Conservation (phyloP, 1,139 yeast species). For the Candida sanyaensis region DNA sequence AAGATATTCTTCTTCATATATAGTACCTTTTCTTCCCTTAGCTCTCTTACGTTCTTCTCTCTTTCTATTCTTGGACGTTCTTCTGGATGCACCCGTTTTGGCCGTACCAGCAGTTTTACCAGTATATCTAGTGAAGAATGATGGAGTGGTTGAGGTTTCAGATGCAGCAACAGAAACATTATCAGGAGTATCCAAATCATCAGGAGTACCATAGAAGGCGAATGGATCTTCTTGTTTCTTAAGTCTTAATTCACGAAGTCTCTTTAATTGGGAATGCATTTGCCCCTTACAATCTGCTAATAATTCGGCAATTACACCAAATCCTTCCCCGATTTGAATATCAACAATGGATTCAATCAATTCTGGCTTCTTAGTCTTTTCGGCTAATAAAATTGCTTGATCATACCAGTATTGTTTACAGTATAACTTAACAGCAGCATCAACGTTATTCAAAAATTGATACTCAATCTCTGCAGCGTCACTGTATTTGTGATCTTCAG, state of each 20-base stretch:
- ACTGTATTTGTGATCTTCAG: conserved; percentile 70
- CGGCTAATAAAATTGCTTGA: conserved; percentile 71
- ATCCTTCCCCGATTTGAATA: conserved; percentile 80
- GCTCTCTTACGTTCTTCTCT: conserved; percentile 96
- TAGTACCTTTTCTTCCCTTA: conserved; percentile 95
- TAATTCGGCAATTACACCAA: conserved; percentile 82
- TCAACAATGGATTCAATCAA: conserved; percentile 64
- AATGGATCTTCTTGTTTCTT: conserved; percentile 86
- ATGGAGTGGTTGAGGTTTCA: conserved; percentile 88
- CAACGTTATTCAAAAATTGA: conserved; percentile 59
- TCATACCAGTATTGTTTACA: conserved; percentile 79
- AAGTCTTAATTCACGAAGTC: conserved; percentile 80
- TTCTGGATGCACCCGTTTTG: conserved; percentile 91
- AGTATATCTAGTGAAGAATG: conserved; percentile 92
- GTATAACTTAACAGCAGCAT: conserved; percentile 63
- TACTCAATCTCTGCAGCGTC: conserved; percentile 84
- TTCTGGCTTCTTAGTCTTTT: conserved; percentile 40
- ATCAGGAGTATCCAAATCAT: conserved; percentile 79
- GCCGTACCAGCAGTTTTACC: conserved; percentile 97
- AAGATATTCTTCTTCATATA: conserved; percentile 94
- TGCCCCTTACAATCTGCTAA: conserved; percentile 91
- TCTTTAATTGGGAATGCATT: conserved; percentile 74
- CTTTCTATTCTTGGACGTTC: conserved; percentile 87
- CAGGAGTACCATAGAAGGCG: conserved; percentile 70
- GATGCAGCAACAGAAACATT: conserved; percentile 95